Percentiles rank a stretch among this genome's conserved stretches.
phyloP scores from a whole-genome alignment of 2,329 filamentous ascomycete species.

The Phialophora chinensis region DNA sequence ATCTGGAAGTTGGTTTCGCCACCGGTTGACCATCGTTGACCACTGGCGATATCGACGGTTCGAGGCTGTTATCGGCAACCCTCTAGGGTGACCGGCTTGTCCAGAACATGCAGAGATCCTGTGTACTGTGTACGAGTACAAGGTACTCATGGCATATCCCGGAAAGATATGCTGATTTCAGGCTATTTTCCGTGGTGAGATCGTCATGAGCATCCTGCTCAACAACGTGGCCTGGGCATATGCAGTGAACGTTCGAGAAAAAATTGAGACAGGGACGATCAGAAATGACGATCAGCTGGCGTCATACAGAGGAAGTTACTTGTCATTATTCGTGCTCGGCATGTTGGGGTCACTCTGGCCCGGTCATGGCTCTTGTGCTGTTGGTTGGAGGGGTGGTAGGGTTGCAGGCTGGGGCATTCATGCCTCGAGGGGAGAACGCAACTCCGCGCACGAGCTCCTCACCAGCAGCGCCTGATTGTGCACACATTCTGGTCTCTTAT shows the following conservation, averaged over 20 bases:
- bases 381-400: background rate
- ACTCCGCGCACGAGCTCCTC: background rate
- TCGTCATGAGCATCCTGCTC: slow-evolving; percentile 9
- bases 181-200: slow-evolving; percentile 15
- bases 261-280: slow-evolving; percentile 11
- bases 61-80: background rate
- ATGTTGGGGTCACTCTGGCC: background rate
- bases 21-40: background rate
- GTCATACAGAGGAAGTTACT: slow-evolving; percentile 10
- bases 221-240: slow-evolving; percentile 18
- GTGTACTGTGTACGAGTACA: no score
- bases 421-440: background rate
- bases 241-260: slow-evolving; percentile 17
- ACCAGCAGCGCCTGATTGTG: background rate
- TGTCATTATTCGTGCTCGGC: slow-evolving; percentile 2
- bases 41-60: background rate
- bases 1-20: background rate
- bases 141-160: background rate
- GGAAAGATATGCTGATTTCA: slow-evolving; percentile 4
- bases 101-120: background rate
- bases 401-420: background rate
- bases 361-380: background rate
- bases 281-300: slow-evolving; percentile 24
- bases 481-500: background rate
- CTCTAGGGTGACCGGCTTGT: background rate